Percentiles rank a stretch among this genome's conserved stretches.
phyloP scores from a whole-genome alignment of 768 basidiomycete genomes.

The Termitomyces sp. region DNA sequence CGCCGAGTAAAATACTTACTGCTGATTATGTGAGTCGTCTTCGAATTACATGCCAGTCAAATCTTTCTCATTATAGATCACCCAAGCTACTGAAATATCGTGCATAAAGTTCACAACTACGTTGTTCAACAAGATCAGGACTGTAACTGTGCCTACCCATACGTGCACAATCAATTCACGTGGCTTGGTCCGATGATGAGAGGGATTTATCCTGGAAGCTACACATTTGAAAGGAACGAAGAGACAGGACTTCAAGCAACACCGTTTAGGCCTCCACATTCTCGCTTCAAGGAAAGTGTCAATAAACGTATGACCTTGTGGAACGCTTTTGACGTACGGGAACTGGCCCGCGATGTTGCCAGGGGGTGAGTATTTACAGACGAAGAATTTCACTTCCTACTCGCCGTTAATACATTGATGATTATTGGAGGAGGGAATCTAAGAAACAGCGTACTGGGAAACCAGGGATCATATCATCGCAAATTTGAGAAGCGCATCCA shows the following conservation, averaged over 20 bases:
- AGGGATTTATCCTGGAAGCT: conserved; percentile 8
- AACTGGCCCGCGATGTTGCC: conserved; percentile 65
- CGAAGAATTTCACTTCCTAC: conserved; percentile 52
- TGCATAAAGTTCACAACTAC: not conserved
- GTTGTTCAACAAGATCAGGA: not conserved
- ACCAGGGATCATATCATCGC: conserved; percentile 45
- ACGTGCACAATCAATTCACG: not conserved
- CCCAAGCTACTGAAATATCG: not conserved
- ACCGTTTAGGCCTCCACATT: conserved; percentile 37
- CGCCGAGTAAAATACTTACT: too few species aligned
- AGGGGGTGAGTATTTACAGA: conserved; percentile 62
- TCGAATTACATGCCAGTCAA: not conserved
- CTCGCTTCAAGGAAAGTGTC: conserved; percentile 22
- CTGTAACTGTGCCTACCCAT: not conserved
- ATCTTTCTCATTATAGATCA: too few species aligned
- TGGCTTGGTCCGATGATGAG: not conserved
- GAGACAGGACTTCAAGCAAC: not conserved
- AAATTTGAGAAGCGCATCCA: conserved; percentile 55
- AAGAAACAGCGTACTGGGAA: conserved; percentile 42
- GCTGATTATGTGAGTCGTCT: not conserved
- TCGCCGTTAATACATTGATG: conserved; percentile 4
- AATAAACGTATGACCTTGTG: not conserved
- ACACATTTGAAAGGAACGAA: conserved; percentile 3
- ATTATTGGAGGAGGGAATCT: not conserved
- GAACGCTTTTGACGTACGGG: conserved; percentile 33